Conservation (phyloP, 1,139 yeast genomes). For the Debaryomyces udenii region DNA sequence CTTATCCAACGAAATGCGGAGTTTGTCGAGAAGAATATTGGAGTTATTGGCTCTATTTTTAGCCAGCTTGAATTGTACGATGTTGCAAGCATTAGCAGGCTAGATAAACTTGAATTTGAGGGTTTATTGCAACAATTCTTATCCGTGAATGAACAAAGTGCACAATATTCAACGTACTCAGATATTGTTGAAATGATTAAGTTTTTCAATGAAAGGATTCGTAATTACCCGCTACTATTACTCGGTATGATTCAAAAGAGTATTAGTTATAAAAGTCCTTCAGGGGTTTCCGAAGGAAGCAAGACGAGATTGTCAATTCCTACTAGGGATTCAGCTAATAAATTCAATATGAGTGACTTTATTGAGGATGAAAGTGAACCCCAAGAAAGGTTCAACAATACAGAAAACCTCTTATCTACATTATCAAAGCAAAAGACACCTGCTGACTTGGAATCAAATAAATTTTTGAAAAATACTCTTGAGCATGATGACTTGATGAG, state of each 20-base stretch:
- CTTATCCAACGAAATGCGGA: constrained; percentile 19
- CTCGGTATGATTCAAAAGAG: constrained; percentile 3
- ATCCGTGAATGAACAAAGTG: background rate
- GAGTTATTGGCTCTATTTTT: constrained; percentile 19
- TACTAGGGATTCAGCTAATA: constrained; percentile 10
- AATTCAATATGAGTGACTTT: constrained; percentile 31
- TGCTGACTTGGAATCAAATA: constrained; percentile 20
- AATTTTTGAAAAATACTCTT: constrained; percentile 11
- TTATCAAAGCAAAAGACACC: constrained; percentile 19
- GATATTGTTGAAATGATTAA: constrained; percentile 15
- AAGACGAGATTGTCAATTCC: constrained; percentile 7
- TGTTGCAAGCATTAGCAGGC: background rate
- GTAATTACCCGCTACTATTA: constrained; percentile 27
- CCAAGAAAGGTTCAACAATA: constrained; percentile 24
- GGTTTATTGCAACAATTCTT: constrained; percentile 12
- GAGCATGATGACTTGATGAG: constrained; percentile 17
- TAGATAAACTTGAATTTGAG: constrained; percentile 17
- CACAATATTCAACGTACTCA: constrained; percentile 18
- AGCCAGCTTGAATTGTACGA: background rate
- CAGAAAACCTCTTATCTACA: constrained; percentile 24
- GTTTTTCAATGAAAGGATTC: constrained; percentile 21
- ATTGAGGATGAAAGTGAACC: constrained; percentile 11
- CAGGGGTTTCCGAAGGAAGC: background rate
- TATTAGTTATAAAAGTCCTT: background rate
- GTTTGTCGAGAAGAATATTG: constrained; percentile 18